Conservation (phyloP, 352 stramenopile genomes). For the Phytopythium helicoides region DNA sequence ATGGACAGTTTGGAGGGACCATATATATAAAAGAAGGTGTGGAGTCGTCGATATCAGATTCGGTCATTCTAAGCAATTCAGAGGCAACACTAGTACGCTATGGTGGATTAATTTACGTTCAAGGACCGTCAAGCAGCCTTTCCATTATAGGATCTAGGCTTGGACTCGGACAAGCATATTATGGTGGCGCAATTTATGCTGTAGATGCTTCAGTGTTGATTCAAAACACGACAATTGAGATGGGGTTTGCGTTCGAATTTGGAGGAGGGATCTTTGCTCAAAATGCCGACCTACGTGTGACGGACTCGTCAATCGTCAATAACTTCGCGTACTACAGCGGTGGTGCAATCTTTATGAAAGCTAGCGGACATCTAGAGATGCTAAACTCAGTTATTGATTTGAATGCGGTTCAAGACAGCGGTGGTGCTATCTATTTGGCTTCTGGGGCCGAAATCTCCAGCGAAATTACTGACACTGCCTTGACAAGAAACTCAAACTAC, state of each 20-base stretch:
- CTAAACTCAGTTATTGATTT: conserved; percentile 13
- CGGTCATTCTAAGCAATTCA: conserved; percentile 25
- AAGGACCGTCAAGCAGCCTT: conserved; percentile 26
- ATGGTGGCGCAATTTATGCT: conserved; percentile 48
- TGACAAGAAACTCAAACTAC: conserved; percentile 45
- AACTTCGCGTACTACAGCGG: conserved; percentile 67
- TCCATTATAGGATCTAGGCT: conserved; percentile 35
- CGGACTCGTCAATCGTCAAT: conserved; percentile 19
- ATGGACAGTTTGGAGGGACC: conserved; percentile 16
- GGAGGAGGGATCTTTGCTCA: conserved; percentile 44
- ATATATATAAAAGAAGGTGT: conserved; percentile 21
- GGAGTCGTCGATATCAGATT: conserved; percentile 23
- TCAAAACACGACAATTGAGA: conserved; percentile 29
- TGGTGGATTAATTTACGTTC: conserved; percentile 46
- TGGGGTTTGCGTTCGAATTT: conserved; percentile 43
- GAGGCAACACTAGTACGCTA: conserved; percentile 18
- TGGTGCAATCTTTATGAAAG: conserved; percentile 48
- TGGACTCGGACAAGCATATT: conserved; percentile 30
- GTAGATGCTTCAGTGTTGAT: conserved; percentile 22
- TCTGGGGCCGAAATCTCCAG: conserved; percentile 25
- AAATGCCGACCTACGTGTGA: conserved; percentile 16
- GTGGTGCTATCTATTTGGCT: conserved; percentile 43
- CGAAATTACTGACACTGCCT: conserved; percentile 21
- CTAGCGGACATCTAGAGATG: conserved; percentile 21
- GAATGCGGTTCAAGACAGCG: conserved; percentile 45